These are phyloP conservation scores for Apophysomyces variabilis DNA, from an alignment of 371 early-diverging fungal species.

Conservation along the genomic window DNA sequence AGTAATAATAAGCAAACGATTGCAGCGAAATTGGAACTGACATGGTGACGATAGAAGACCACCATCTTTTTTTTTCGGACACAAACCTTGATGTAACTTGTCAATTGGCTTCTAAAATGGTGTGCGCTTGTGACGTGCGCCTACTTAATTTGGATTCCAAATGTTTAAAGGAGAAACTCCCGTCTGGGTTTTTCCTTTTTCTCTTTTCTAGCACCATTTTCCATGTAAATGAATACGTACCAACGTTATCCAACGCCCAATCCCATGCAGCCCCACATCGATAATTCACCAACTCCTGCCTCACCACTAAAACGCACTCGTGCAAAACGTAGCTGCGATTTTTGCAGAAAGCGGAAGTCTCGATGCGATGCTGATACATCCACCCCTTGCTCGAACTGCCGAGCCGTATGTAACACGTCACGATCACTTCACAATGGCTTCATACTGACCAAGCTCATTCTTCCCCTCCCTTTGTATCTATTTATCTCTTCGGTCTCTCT, in stretches of 20 bases:
- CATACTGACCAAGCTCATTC: not conserved
- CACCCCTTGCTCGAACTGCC: constrained; percentile 54
- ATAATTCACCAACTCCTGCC: constrained; percentile 10
- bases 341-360: constrained; percentile 55
- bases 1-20: too few relatives aligned
- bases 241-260: constrained; percentile 8
- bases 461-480: not conserved
- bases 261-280: constrained; percentile 10
- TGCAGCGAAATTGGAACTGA: too few relatives aligned
- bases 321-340: constrained; percentile 59
- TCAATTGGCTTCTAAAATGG: not conserved
- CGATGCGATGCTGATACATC: constrained; percentile 56
- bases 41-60: too few relatives aligned
- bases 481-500: constrained; percentile 3
- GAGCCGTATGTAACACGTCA: constrained; percentile 39
- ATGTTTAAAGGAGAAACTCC: constrained; percentile 18
- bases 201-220: constrained; percentile 9
- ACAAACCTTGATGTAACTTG: too few relatives aligned
- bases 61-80: too few relatives aligned
- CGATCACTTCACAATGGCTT: not conserved
- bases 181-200: constrained; percentile 17
- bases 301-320: constrained; percentile 49
- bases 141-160: not conserved
- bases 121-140: constrained; percentile 3
- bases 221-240: constrained; percentile 19